phyloP scores from a whole-genome alignment of 495 filamentous ascomycete genomes.

The Lasiosphaeria ovina region DNA sequence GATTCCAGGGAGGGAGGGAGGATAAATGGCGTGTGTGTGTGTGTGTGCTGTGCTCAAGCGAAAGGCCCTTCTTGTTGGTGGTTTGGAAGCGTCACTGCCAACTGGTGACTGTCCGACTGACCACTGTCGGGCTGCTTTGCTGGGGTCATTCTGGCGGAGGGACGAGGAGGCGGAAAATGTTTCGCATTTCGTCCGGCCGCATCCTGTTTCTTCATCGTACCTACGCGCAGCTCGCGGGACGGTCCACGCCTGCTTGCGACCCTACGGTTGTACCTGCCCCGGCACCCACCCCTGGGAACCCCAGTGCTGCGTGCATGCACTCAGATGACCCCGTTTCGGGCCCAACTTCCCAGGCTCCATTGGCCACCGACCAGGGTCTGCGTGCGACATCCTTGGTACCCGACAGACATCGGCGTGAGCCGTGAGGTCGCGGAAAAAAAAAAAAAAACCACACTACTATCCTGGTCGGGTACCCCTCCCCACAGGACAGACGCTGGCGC shows the following conservation, averaged over 20 bases:
- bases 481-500: not conserved
- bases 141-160: conserved; percentile 9
- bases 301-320: not conserved
- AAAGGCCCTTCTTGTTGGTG: conserved; percentile 14
- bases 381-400: not conserved
- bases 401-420: not conserved
- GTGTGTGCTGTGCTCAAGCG: conserved; percentile 7
- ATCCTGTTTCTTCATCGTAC: conserved; percentile 18
- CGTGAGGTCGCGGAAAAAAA: conserved; percentile 4
- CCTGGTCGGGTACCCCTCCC: conserved; percentile 10
- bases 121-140: not conserved
- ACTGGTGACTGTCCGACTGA: too few species aligned
- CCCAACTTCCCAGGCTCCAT: conserved; percentile 1
- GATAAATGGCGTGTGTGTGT: too few species aligned
- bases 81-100: too few species aligned
- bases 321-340: not conserved
- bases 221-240: conserved; percentile 23
- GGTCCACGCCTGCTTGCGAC: conserved; percentile 19
- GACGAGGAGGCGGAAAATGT: conserved; percentile 18
- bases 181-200: conserved; percentile 22
- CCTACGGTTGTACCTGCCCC: conserved; percentile 12
- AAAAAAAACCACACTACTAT: not conserved
- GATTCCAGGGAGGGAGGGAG: too few species aligned
- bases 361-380: not conserved
- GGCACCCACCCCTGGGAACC: conserved; percentile 2